Base-by-base conservation (phyloP, 179 eudicot species). In the Spinacia oleracea region DNA sequence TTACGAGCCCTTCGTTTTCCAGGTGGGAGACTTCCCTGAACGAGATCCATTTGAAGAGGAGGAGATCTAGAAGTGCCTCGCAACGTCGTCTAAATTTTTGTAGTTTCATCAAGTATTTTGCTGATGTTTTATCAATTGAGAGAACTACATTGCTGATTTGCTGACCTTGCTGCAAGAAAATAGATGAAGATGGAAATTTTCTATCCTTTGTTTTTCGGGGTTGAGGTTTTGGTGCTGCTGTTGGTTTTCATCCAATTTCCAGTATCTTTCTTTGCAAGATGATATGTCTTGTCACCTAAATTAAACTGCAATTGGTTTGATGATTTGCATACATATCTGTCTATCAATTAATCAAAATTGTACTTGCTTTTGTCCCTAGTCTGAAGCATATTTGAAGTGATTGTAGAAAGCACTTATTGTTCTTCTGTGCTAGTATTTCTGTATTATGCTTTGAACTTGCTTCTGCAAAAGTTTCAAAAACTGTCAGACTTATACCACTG, bases 1-100 rank as follows among this genome's bases (percentile, higher is more conserved):
- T 42, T 51, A 56, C 27, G 74, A 31, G 4, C 10, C 10, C 31
- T 34, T 62, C 11, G 21, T 68, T 77, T 74, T 80, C 29, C 89
- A 94, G 98, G 96, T 93, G 73, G 97, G 98, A 21, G 91, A 93
- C 83, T 94, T 81, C 70, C 96, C 96, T 55, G 97, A 94, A 81
- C 87, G 87, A 72, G 98, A 94, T 80, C 95, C 89, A 27, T 93
- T 92, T 23, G 97, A 93, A 81, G 97, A 93, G 9, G 98, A 93
- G 55, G 94, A 93, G 82, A 89, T 93, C 65, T 93, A 86, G 81
- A 53, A 45, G 1, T 6, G 5, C 18, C 40, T 18, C 10, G n/a
- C 10, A 51, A 5, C 23, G 16, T 21, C 15, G 0, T 32, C 32
- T 15, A 64, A 64, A 27, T 5, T 0, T 32, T 66, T 8, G 18